Percentiles rank a stretch among this genome's conserved stretches.
phyloP scores from a whole-genome alignment of 768 basidiomycete species.

The Tremella fuciformis region DNA sequence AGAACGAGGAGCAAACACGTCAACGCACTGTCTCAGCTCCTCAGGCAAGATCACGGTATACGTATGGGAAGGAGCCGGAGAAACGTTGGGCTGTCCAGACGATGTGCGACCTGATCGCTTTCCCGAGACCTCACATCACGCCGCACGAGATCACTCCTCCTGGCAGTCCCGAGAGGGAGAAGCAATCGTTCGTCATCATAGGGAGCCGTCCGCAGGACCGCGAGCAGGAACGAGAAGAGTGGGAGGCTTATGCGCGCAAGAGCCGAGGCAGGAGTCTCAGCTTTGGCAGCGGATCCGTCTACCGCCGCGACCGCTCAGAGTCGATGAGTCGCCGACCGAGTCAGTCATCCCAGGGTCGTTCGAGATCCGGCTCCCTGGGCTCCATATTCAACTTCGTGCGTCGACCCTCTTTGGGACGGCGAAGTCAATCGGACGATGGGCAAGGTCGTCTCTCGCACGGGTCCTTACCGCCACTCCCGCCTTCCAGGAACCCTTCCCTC shows the following conservation, averaged over 20 bases:
- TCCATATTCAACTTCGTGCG: constrained; percentile 3
- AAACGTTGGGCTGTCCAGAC: constrained; percentile 35
- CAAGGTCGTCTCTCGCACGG: background rate
- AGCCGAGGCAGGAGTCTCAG: constrained; percentile 32
- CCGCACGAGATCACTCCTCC: constrained; percentile 44
- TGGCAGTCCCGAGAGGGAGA: constrained; percentile 12
- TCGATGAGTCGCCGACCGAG: constrained; percentile 1
- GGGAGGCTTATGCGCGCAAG: constrained; percentile 25
- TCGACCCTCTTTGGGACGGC: background rate
- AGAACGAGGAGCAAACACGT: constrained; percentile 1
- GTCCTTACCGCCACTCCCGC: constrained; percentile 3
- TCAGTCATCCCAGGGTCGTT: background rate
- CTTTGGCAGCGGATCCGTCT: constrained; percentile 19
- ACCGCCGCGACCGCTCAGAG: constrained; percentile 28
- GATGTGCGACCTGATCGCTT: constrained; percentile 37
- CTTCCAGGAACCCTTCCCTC: constrained; percentile 1
- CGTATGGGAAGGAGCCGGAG: constrained; percentile 7
- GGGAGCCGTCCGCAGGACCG: constrained; percentile 3
- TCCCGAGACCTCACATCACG: constrained; percentile 35
- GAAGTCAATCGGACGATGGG: constrained; percentile 2
- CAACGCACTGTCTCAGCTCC: constrained; percentile 7
- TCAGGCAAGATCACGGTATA: background rate
- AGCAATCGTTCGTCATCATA: constrained; percentile 13
- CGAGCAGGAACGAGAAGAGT: constrained; percentile 35
- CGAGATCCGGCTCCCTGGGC: background rate